phyloP scores from a whole-genome alignment of 2,329 filamentous ascomycete species.

The Sporothrix sp. region DNA sequence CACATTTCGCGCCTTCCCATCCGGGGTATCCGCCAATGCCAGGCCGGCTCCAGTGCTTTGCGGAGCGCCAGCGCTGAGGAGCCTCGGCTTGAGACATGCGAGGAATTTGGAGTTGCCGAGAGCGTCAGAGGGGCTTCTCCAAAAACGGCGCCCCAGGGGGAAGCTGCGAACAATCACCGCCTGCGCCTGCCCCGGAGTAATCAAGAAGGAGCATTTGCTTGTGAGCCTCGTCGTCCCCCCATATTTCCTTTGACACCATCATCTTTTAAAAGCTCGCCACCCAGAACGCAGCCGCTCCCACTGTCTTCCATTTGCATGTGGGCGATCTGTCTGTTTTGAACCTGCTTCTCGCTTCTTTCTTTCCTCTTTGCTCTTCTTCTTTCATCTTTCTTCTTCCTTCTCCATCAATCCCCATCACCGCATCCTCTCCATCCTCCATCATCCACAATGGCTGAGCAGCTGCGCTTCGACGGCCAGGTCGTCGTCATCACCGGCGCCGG shows the following conservation, averaged over 20 bases:
- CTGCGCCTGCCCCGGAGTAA: constrained; percentile 4
- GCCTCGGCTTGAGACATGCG: constrained; percentile 16
- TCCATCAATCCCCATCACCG: background rate
- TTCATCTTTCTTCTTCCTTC: background rate
- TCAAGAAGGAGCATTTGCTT: background rate
- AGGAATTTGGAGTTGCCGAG: constrained; percentile 10
- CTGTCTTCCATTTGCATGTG: constrained; percentile 11
- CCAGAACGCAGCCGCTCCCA: constrained; percentile 1
- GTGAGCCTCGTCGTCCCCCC: background rate
- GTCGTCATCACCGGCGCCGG: constrained; percentile 82
- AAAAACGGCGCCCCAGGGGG: constrained; percentile 2
- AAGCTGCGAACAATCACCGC: constrained; percentile 9
- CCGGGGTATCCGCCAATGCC: constrained; percentile 14
- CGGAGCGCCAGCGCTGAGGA: background rate
- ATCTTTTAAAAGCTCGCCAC: background rate
- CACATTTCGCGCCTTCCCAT: background rate
- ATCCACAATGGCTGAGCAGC: constrained; percentile 47
- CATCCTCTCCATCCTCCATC: background rate
- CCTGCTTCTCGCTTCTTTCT: background rate
- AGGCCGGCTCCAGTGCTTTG: constrained; percentile 1
- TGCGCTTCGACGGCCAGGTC: constrained; percentile 80
- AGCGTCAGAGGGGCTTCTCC: background rate
- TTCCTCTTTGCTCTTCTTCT: background rate
- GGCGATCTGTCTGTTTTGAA: constrained; percentile 1
- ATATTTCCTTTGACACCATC: background rate